Evolutionary conservation across 441 rosid species (phyloP).

Genomic region (Pelargonium exstipulatum): DNA sequence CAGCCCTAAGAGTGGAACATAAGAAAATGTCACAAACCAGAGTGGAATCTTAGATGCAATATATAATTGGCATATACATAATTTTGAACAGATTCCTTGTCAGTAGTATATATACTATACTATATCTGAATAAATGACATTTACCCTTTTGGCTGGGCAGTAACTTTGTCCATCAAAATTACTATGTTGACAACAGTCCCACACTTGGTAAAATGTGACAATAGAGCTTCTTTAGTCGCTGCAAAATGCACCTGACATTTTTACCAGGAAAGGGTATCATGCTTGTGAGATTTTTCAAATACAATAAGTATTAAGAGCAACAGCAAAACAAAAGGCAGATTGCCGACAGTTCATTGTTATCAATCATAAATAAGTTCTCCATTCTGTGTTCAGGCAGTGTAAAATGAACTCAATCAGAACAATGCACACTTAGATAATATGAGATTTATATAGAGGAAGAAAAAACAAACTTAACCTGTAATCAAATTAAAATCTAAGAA

Average conservation of each 20-base stretch:
- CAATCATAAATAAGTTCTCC: background rate
- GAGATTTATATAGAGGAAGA: too few species aligned
- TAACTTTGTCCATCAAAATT: constrained; percentile 26
- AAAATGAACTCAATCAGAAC: background rate
- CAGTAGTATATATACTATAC: too few species aligned
- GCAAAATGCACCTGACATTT: constrained; percentile 34
- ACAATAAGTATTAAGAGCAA: background rate
- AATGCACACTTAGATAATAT: background rate
- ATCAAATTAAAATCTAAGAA: background rate
- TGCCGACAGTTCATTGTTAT: background rate
- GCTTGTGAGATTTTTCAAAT: background rate
- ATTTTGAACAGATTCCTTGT: too few species aligned
- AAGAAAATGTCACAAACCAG: background rate
- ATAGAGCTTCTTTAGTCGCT: constrained; percentile 30
- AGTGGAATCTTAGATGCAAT: background rate
- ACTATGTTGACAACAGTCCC: constrained; percentile 26
- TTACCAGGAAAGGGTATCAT: background rate
- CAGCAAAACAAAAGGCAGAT: background rate
- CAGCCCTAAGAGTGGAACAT: constrained; percentile 23
- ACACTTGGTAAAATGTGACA: constrained; percentile 29
- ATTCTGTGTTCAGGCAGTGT: background rate
- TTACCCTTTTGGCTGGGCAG: constrained; percentile 28
- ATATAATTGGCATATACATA: background rate
- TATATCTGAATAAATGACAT: constrained; percentile 12
- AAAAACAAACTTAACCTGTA: background rate